Conservation (phyloP, 306 rosid genomes). For the Ceratonia siliqua region DNA sequence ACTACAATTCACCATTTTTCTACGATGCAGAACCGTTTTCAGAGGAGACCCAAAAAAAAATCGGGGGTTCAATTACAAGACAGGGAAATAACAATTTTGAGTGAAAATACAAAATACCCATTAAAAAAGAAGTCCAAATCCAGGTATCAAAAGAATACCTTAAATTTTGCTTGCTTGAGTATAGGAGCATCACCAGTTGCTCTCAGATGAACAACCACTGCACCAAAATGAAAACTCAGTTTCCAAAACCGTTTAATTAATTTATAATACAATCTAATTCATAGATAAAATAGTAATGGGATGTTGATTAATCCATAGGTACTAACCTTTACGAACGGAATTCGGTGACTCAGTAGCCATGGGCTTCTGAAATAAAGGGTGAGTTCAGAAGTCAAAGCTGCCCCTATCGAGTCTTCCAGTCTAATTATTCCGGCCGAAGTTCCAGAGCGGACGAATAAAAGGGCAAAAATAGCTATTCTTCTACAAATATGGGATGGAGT, state of each 20-base stretch:
- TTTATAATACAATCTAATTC: neutral
- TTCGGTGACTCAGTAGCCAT: slow-evolving; percentile 73
- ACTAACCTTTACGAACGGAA: slow-evolving; percentile 68
- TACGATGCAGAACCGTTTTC: neutral
- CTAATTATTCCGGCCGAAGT: neutral
- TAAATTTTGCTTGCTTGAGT: slow-evolving; percentile 89
- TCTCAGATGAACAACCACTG: slow-evolving; percentile 95
- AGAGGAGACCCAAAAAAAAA: neutral
- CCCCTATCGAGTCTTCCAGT: neutral
- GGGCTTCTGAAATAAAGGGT: neutral
- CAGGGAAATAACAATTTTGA: slow-evolving; percentile 4
- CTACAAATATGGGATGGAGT: neutral
- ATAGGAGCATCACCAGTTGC: slow-evolving; percentile 99
- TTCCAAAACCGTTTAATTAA: neutral
- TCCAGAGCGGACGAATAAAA: neutral
- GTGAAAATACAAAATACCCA: neutral
- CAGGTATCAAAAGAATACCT: slow-evolving; percentile 49
- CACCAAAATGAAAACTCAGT: slow-evolving; percentile 33
- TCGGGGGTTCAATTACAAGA: neutral
- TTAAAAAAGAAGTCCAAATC: neutral
- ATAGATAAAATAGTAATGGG: neutral
- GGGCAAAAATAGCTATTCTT: neutral
- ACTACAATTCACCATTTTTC: neutral
- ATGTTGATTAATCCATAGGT: neutral
- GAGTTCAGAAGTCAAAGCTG: neutral